phyloP scores from a whole-genome alignment of 169 alveolate genomes.

The Cryptosporidium parvum region DNA sequence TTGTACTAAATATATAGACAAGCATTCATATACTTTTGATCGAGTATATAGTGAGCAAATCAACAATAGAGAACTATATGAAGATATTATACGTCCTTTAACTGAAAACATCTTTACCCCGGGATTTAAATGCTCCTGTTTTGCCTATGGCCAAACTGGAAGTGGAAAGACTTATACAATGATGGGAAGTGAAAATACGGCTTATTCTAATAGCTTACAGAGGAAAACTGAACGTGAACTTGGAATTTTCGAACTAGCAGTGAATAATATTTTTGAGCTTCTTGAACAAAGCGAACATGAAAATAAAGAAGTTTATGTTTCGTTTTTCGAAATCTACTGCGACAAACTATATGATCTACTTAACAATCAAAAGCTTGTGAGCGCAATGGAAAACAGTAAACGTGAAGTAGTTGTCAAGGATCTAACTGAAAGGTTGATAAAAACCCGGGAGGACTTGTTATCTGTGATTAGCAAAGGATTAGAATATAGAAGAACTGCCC shows the following conservation, averaged over 20 bases:
- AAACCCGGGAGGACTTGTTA: slow-evolving; percentile 90
- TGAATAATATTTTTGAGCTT: slow-evolving; percentile 90
- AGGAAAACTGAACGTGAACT: slow-evolving; percentile 78
- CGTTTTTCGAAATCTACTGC: slow-evolving; percentile 99
- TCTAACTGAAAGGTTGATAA: slow-evolving; percentile 88
- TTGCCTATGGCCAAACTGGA: slow-evolving; percentile 98
- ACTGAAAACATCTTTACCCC: slow-evolving; percentile 92
- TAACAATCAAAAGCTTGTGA: slow-evolving; percentile 91
- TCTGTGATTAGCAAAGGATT: slow-evolving; percentile 89
- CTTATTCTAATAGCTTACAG: slow-evolving; percentile 74
- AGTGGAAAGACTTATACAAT: slow-evolving; percentile 97
- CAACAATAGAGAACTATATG: slow-evolving; percentile 88
- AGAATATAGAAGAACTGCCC: slow-evolving; percentile 93
- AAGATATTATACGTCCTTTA: slow-evolving; percentile 91
- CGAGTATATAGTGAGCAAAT: slow-evolving; percentile 89
- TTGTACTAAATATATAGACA: slow-evolving; percentile 91
- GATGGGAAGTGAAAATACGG: slow-evolving; percentile 91
- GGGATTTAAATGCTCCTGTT: slow-evolving; percentile 94
- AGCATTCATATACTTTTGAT: slow-evolving; percentile 92
- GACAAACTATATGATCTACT: slow-evolving; percentile 98
- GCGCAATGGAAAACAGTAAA: slow-evolving; percentile 90
- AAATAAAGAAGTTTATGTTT: slow-evolving; percentile 86
- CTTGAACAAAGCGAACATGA: slow-evolving; percentile 82
- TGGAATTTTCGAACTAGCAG: slow-evolving; percentile 95
- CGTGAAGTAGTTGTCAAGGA: slow-evolving; percentile 96